These are phyloP conservation scores for Arabidopsis suecica DNA, from an alignment of 345 rosid genomes.

Conservation along the genomic window DNA sequence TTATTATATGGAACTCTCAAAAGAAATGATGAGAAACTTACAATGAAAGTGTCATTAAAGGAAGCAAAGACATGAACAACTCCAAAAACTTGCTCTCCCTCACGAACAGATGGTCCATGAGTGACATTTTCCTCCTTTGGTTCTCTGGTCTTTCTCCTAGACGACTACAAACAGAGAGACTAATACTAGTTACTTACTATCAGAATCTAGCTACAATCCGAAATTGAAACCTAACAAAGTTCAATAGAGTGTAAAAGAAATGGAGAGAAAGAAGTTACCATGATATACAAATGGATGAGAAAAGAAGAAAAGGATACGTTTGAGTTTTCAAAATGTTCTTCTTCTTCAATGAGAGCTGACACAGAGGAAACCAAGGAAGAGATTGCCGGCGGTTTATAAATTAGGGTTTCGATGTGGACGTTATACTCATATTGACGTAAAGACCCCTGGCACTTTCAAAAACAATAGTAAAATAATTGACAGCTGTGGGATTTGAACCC, in stretches of 20 bases:
- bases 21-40: conserved; percentile 28
- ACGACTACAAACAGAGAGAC: conserved; percentile 54
- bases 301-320: background rate
- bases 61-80: conserved; percentile 79
- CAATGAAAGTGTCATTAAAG: conserved; percentile 77
- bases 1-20: background rate
- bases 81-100: conserved; percentile 79
- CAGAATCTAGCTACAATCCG: background rate
- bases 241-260: background rate
- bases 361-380: background rate
- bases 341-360: conserved; percentile 23
- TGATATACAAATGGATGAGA: background rate
- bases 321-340: conserved; percentile 1
- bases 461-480: conserved; percentile 26
- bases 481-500: conserved; percentile 99
- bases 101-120: conserved; percentile 75
- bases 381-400: background rate
- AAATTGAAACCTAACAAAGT: background rate
- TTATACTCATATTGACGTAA: conserved; percentile 25
- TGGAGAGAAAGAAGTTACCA: conserved; percentile 16
- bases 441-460: no score
- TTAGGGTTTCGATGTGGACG: conserved; percentile 19
- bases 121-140: conserved; percentile 78
- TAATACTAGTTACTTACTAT: background rate
- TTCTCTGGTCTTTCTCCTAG: conserved; percentile 69